These are phyloP conservation scores for Scorias spongiosa DNA, from an alignment of 2,329 filamentous ascomycete genomes.

Conservation along the genomic window DNA sequence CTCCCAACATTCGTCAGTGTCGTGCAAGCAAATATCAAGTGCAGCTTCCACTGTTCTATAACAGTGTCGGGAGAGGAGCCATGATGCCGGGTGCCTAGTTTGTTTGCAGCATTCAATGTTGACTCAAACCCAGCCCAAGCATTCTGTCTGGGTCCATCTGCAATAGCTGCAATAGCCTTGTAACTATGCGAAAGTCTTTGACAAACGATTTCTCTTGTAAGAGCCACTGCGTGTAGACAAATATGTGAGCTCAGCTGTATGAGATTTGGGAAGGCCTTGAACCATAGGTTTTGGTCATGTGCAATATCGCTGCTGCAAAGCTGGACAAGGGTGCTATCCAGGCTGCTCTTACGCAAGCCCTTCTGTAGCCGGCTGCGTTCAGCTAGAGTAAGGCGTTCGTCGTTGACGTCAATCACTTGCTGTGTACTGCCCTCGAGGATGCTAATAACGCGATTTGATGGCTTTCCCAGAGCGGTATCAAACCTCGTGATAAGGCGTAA, in stretches of 20 bases:
- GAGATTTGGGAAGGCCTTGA: conserved; percentile 93
- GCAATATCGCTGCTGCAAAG: conserved; percentile 90
- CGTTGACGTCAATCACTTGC: conserved; percentile 79
- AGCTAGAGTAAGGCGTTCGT: conserved; percentile 78
- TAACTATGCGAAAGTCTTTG: conserved; percentile 90
- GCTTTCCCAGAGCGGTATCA: conserved; percentile 69
- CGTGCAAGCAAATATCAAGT: conserved; percentile 92
- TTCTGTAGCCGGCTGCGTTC: conserved; percentile 85
- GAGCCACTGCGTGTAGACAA: conserved; percentile 79
- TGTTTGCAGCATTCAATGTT: conserved; percentile 26
- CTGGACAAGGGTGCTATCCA: conserved; percentile 76
- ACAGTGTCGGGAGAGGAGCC: conserved; percentile 71
- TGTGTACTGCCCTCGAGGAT: conserved; percentile 83
- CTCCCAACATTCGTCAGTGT: conserved; percentile 64
- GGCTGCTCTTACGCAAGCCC: conserved; percentile 70
- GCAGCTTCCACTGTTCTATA: conserved; percentile 95
- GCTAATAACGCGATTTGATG: conserved; percentile 65
- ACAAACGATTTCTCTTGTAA: conserved; percentile 84
- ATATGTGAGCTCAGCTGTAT: conserved; percentile 80
- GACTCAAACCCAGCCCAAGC: conserved; percentile 32
- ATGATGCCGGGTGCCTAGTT: conserved; percentile 37
- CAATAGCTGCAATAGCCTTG: conserved; percentile 61
- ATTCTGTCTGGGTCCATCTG: conserved; percentile 43
- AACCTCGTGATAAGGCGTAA: conserved; percentile 87
- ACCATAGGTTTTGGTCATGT: conserved; percentile 91